Evolutionary conservation across 192 early-diverging fungal species (phyloP).

Genomic region (Backusella macrospora): DNA sequence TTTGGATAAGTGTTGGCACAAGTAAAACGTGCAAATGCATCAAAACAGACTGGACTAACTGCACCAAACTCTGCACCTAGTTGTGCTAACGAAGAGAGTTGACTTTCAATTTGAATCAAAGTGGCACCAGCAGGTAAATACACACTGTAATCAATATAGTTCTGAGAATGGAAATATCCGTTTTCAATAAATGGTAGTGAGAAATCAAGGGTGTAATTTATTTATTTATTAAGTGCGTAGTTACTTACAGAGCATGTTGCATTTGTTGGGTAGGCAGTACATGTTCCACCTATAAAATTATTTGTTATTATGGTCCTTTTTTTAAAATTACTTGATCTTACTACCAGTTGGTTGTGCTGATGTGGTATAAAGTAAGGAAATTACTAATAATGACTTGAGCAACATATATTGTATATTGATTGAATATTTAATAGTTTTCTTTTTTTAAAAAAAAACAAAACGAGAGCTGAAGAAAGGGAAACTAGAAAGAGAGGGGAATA

Average conservation of each 20-base stretch:
- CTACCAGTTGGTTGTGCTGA: not conserved
- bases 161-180: not conserved
- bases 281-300: not conserved
- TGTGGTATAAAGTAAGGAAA: not conserved
- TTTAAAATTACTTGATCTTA: not conserved
- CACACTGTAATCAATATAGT: constrained; percentile 14
- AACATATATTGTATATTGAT: not conserved
- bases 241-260: constrained; percentile 16
- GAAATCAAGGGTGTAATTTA: not conserved
- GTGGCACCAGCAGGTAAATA: not conserved
- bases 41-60: constrained; percentile 13
- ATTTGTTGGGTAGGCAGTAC: constrained; percentile 7
- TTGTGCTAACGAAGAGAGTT: constrained; percentile 1
- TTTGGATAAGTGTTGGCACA: constrained; percentile 12
- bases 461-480: not conserved
- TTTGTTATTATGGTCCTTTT: not conserved
- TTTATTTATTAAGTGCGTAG: not conserved
- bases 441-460: not conserved
- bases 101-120: not conserved
- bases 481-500: not conserved
- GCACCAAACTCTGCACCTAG: not conserved
- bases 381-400: not conserved
- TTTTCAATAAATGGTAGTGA: not conserved
- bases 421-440: not conserved
- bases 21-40: constrained; percentile 15